Conservation (phyloP, 441 rosid species). For the Erodium trifolium region DNA sequence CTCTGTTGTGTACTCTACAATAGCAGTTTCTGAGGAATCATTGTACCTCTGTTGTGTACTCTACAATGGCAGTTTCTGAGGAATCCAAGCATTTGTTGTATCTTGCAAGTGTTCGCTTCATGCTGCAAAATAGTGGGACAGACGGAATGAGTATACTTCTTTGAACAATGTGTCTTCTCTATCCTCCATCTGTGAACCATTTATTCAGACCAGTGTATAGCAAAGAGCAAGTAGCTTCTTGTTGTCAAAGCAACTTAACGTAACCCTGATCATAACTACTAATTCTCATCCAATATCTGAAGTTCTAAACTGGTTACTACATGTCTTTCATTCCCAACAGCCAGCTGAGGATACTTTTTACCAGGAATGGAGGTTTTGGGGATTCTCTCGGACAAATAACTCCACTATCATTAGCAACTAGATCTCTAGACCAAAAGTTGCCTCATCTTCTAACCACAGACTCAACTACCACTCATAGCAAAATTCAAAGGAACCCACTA, state of each 20-base stretch:
- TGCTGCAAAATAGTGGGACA: slow-evolving; percentile 32
- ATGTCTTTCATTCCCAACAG: not conserved
- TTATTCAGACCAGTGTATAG: not conserved
- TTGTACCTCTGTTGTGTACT: slow-evolving; percentile 46
- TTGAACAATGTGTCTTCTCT: not conserved
- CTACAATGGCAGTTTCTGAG: slow-evolving; percentile 35
- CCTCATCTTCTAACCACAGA: not conserved
- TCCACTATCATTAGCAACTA: not conserved
- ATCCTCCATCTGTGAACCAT: not conserved
- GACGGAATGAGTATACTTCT: not conserved
- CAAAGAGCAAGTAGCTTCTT: not conserved
- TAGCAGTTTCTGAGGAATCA: not conserved
- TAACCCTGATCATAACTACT: not conserved
- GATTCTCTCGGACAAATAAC: not conserved
- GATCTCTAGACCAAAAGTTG: not conserved
- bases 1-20: too few species aligned
- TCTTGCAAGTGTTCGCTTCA: slow-evolving; percentile 75
- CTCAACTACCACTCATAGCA: not conserved
- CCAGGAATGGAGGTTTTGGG: not conserved
- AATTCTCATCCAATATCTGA: not conserved
- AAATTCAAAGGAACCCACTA: not conserved
- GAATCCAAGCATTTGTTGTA: slow-evolving; percentile 48
- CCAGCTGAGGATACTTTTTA: not conserved
- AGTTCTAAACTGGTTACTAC: not conserved
- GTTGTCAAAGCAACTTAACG: not conserved